Percentiles rank a stretch among this genome's conserved stretches.
These are phyloP conservation scores for Paraphoma chrysanthemicola DNA, from an alignment of 2,329 filamentous ascomycete genomes.

Conservation along the genomic window DNA sequence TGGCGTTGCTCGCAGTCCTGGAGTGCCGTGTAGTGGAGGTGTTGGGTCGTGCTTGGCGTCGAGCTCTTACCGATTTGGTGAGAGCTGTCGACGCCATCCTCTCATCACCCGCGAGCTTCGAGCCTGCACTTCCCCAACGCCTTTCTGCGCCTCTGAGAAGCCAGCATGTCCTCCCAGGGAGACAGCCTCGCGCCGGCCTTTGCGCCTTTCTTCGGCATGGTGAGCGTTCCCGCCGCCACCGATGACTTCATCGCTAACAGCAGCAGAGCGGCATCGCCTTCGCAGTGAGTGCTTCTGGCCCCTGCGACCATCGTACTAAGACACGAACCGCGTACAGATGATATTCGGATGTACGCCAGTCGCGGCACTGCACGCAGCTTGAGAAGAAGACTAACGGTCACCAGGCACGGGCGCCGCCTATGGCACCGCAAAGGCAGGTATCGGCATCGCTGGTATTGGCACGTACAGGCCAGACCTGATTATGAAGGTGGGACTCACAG, in stretches of 20 bases:
- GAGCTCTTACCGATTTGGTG: background rate
- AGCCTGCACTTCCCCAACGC: slow-evolving; percentile 2
- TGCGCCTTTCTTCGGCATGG: slow-evolving; percentile 88
- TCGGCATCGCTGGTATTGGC: slow-evolving; percentile 85
- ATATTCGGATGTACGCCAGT: slow-evolving; percentile 76
- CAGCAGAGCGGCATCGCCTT: slow-evolving; percentile 75
- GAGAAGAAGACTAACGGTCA: slow-evolving; percentile 25
- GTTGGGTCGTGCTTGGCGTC: slow-evolving; percentile 1
- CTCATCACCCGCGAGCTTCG: slow-evolving; percentile 1
- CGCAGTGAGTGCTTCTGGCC: slow-evolving; percentile 56
- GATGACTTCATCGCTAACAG: slow-evolving; percentile 47
- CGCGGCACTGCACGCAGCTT: background rate
- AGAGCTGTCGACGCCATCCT: slow-evolving; percentile 2
- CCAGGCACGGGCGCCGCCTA: slow-evolving; percentile 78
- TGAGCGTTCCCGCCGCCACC: slow-evolving; percentile 54
- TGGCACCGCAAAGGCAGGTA: slow-evolving; percentile 86
- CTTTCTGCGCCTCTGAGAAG: slow-evolving; percentile 4
- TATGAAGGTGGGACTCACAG: slow-evolving; percentile 72
- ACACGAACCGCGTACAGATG: slow-evolving; percentile 60
- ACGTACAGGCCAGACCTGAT: slow-evolving; percentile 86
- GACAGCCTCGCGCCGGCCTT: slow-evolving; percentile 70
- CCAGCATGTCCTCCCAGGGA: slow-evolving; percentile 27
- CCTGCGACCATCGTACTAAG: slow-evolving; percentile 22
- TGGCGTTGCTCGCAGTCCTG: slow-evolving; percentile 7
- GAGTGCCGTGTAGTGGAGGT: slow-evolving; percentile 11